Conservation (phyloP, 164 flowering plant genomes). For the Piper betle region DNA sequence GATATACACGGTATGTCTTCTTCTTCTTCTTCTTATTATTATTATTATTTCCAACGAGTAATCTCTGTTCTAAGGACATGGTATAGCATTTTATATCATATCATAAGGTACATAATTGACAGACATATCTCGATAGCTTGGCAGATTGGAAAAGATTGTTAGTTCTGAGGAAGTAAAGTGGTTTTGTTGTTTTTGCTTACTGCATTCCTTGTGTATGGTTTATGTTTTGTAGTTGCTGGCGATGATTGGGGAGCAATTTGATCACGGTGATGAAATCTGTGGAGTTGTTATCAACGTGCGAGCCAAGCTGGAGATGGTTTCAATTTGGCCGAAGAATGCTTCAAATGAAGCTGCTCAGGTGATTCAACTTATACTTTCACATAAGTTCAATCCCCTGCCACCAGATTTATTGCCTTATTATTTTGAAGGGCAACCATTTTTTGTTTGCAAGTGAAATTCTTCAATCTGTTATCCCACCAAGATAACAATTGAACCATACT, state of each 20-base stretch:
- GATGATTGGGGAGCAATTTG: constrained; percentile 98
- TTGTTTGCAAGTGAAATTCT: too few relatives aligned
- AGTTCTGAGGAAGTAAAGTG: neutral
- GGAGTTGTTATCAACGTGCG: constrained; percentile 87
- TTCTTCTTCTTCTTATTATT: neutral
- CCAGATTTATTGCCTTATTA: too few relatives aligned
- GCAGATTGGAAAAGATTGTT: neutral
- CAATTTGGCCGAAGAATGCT: constrained; percentile 90
- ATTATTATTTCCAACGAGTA: too few relatives aligned
- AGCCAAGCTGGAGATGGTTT: constrained; percentile 56
- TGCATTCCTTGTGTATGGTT: too few relatives aligned
- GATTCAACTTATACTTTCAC: neutral
- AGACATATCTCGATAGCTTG: too few relatives aligned
- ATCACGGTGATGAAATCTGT: constrained; percentile 92
- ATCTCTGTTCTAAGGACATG: too few relatives aligned
- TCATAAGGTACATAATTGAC: too few relatives aligned
- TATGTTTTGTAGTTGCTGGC: constrained; percentile 51
- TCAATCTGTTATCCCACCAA: too few relatives aligned
- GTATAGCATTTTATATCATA: too few relatives aligned
- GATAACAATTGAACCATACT: too few relatives aligned
- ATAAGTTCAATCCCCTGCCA: neutral
- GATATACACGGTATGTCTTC: constrained; percentile 66
- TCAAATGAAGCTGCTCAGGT: constrained; percentile 87
- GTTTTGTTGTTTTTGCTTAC: constrained; percentile 6
- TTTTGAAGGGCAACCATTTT: too few relatives aligned